Evolutionary conservation across 116 monocot species (phyloP), one percentile per base, ranked within the genome.

Genomic region (Cymodocea nodosa): DNA sequence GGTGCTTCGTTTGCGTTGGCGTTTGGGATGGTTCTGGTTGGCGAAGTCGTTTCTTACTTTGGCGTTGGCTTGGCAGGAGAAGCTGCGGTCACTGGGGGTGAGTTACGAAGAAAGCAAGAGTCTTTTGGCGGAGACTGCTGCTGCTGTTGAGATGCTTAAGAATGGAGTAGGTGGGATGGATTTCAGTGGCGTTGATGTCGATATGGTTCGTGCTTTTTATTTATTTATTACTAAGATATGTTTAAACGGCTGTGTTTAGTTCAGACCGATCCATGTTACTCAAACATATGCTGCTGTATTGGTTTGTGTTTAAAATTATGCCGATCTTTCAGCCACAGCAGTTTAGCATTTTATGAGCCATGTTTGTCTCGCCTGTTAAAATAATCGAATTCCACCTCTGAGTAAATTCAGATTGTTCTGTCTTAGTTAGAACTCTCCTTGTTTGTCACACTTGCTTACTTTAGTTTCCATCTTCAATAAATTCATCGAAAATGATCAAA

Each of bases 61-160:
- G 22, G 22, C 22, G 10, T 50, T 50, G 23, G 48, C 50, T 64
- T 14, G 37, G 64, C 71, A 87, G 87, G 72, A 60, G 23, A 76
- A 66, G 60, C 72, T 87, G 18, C 82, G 66, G 78, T 68, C 71
- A 3, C 50, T 75, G 66, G 82, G 76, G 19, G 60, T 87, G 10
- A 79, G 71, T 64, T 92, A 69, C 18, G 87, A 87, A 54, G 81
- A 87, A 40, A 92, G 87, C 75, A 74, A 66, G 72, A 68, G 23
- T 40, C 75, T 82, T 8, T 66, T 92, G 71, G 60, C 52, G 23
- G 92, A 92, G 79, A 92, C 92, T 13, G 20, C 76, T 14, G 92
- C 92, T n/a, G 84, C 84, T 10, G 64, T 92, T 5, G 76, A 85
- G 66, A 67, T 92, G 80, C 69, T 87, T 23, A 75, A 84, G 10